These are phyloP conservation scores for Fusarium acutatum DNA, from an alignment of 2,329 filamentous ascomycete genomes.

Conservation along the genomic window DNA sequence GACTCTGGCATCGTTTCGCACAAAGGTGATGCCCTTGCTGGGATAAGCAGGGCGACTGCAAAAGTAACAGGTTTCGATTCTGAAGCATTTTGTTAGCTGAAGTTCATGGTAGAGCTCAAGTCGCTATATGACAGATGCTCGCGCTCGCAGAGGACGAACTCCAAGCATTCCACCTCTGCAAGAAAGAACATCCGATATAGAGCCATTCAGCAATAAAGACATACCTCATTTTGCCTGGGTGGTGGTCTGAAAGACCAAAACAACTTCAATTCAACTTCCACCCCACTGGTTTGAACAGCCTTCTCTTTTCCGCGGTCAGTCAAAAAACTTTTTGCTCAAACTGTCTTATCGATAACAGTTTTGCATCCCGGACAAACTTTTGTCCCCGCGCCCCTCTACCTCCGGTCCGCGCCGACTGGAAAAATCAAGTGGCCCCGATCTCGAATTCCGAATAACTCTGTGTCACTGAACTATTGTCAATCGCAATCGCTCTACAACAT, in stretches of 20 bases:
- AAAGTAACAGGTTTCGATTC: slow-evolving; percentile 58
- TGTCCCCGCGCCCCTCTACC: slow-evolving; percentile 34
- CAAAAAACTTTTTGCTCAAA: slow-evolving; percentile 41
- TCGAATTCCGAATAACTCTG: slow-evolving; percentile 24
- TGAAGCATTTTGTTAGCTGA: slow-evolving; percentile 36
- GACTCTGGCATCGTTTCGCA: slow-evolving; percentile 59
- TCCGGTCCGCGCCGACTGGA: slow-evolving; percentile 38
- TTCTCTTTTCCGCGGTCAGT: slow-evolving; percentile 21
- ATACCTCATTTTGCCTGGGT: slow-evolving; percentile 40
- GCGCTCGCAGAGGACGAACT: not conserved
- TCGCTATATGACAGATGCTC: slow-evolving; percentile 3
- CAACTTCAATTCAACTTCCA: slow-evolving; percentile 38
- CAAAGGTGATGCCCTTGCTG: slow-evolving; percentile 64
- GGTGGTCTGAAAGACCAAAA: slow-evolving; percentile 41
- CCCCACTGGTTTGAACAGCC: slow-evolving; percentile 36
- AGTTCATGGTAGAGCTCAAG: not conserved
- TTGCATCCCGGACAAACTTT: slow-evolving; percentile 32
- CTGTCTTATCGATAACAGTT: slow-evolving; percentile 38
- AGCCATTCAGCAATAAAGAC: not conserved
- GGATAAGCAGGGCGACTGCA: slow-evolving; percentile 61
- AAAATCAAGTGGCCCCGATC: slow-evolving; percentile 39
- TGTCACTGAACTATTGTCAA: slow-evolving; percentile 12
- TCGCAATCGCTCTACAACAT: slow-evolving; percentile 38
- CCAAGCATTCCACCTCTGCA: not conserved
- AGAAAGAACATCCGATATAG: not conserved